These are phyloP conservation scores for Diaporthe aspalathi DNA, from an alignment of 2,329 filamentous ascomycete species.

Conservation along the genomic window DNA sequence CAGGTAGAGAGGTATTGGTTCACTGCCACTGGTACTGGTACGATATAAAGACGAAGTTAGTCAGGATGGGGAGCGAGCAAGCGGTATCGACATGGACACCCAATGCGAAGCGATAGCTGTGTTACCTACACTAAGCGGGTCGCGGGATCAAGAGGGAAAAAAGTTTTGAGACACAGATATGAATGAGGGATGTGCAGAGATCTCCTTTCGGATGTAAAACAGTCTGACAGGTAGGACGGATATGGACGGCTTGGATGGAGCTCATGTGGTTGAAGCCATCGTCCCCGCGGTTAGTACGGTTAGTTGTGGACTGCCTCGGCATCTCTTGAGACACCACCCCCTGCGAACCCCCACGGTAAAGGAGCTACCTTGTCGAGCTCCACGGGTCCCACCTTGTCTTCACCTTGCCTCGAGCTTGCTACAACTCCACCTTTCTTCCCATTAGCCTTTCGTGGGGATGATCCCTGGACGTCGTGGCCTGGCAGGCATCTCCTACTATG, in stretches of 20 bases:
- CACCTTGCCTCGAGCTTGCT: not conserved
- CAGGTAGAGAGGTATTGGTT: not conserved
- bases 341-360: slow-evolving; percentile 14
- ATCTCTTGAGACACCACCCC: slow-evolving; percentile 25
- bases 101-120: slow-evolving; percentile 13
- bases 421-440: not conserved
- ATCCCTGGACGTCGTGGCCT: slow-evolving; percentile 18
- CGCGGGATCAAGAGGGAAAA: slow-evolving; percentile 9
- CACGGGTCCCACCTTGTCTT: not conserved
- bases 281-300: slow-evolving; percentile 26
- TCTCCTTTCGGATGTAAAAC: slow-evolving; percentile 17
- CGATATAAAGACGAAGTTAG: slow-evolving; percentile 6
- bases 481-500: slow-evolving; percentile 1
- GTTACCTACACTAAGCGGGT: slow-evolving; percentile 25
- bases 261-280: slow-evolving; percentile 26
- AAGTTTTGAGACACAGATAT: slow-evolving; percentile 4
- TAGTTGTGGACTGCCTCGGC: slow-evolving; percentile 25
- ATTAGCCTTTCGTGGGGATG: slow-evolving; percentile 20
- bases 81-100: not conserved
- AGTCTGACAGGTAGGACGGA: slow-evolving; percentile 22
- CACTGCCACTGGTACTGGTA: not conserved
- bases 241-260: not conserved
- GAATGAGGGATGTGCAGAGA: slow-evolving; percentile 6
- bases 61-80: not conserved
- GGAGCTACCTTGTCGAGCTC: not conserved